Base-by-base conservation (phyloP, 177 flowering plant genomes). In the Vitis hybrid region DNA sequence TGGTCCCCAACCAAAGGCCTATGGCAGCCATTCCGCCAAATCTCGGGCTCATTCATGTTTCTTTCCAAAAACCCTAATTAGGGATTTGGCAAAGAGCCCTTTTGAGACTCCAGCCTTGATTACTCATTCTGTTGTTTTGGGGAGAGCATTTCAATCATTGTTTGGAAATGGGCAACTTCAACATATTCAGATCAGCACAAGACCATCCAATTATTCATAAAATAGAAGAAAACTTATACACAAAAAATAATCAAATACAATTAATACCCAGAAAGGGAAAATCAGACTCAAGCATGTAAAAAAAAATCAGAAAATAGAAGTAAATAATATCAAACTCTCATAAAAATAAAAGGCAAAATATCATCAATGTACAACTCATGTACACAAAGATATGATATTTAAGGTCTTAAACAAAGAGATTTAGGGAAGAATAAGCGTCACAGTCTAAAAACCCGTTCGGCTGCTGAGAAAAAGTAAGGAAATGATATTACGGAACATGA, bases 71-170 rank as follows among this genome's bases (percentile, higher is more conserved):
- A 71, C 83, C 81, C 63, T 53, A 2, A 19, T 2, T 2, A 49
- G 59, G 79, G 69, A 52, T 60, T 39, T 34, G 65, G 77, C 49
- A 53, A 71, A 69, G 68, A 77, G 78, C 85, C 69, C 12, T 76
- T 78, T 70, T 13, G 87, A 85, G 85, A 85, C 79, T 80, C 84
- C 81, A 83, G 87, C 89, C 89, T 85, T 83, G 89, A 82, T 83
- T 83, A 52, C 61, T 48, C 50, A 34, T 19, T 39, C 11, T 63
- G 2, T 19, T 74, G 13, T 76, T 78, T 67, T 65, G 55, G 73
- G 82, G 68, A 68, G 50, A 10, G 11, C 68, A 78, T 67, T 67
- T 65, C 63, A 59, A 65, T 55, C 81, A 74, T 65, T 16, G n/a
- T 29, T 15, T 10, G 68, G 31, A 52, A 5, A 31, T 10, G 53